Conservation (phyloP, 371 early-diverging fungal species). For the Aphelidium insulamus region DNA sequence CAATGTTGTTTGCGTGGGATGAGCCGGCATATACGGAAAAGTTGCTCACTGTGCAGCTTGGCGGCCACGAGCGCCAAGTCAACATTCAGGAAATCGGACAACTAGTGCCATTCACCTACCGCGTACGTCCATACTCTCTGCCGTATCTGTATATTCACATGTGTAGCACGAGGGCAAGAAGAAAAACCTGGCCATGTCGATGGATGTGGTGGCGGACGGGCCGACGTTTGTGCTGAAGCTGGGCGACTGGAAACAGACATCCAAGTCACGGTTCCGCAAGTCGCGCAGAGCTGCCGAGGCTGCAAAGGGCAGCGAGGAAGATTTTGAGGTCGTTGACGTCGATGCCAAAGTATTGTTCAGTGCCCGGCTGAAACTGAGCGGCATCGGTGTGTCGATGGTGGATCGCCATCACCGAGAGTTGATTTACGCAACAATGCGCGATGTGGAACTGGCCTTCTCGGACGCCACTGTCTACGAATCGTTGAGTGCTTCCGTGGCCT, state of each 20-base stretch:
- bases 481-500: constrained; percentile 45
- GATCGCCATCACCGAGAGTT: constrained; percentile 55
- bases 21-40: constrained; percentile 56
- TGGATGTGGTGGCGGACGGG: constrained; percentile 68
- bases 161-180: too few species aligned
- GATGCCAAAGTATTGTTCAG: constrained; percentile 30
- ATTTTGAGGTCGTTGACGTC: constrained; percentile 27
- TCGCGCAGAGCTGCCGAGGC: constrained; percentile 4
- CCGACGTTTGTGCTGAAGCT: constrained; percentile 54
- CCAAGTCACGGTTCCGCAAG: constrained; percentile 1
- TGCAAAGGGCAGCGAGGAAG: constrained; percentile 18
- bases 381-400: constrained; percentile 81
- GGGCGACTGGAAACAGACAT: constrained; percentile 34
- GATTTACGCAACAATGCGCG: constrained; percentile 51
- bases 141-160: too few species aligned
- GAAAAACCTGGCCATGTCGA: constrained; percentile 41
- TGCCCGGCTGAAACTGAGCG: constrained; percentile 47
- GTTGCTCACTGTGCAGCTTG: constrained; percentile 38
- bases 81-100: constrained; percentile 77
- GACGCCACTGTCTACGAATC: constrained; percentile 56
- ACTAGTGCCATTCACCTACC: constrained; percentile 55
- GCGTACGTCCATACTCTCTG: constrained; percentile 14
- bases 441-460: constrained; percentile 39
- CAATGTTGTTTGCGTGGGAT: constrained; percentile 84
- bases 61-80: constrained; percentile 46